Percentiles rank a stretch among this genome's conserved stretches.
These are phyloP conservation scores for Geotrichum cucujoidarum DNA, from an alignment of 1,139 yeast species.

Conservation along the genomic window DNA sequence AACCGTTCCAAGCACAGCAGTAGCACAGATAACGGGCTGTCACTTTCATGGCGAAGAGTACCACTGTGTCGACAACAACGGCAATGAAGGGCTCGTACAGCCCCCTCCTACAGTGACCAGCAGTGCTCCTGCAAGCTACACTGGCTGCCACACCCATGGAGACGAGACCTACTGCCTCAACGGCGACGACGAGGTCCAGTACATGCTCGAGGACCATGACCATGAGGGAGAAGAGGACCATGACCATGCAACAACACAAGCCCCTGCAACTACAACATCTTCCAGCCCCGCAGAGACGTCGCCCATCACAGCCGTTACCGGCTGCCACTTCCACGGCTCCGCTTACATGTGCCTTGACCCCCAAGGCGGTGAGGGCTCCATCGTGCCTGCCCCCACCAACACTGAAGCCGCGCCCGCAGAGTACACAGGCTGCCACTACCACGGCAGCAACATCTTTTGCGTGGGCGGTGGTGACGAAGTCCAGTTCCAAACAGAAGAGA, in stretches of 20 bases:
- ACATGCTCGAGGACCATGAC: neutral
- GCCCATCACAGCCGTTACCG: slow-evolving; percentile 27
- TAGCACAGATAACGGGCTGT: slow-evolving; percentile 11
- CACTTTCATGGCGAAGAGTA: slow-evolving; percentile 12
- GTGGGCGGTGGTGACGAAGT: slow-evolving; percentile 30
- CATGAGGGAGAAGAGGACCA: neutral
- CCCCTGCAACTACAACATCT: neutral
- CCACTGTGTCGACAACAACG: slow-evolving; percentile 7
- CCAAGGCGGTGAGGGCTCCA: slow-evolving; percentile 35
- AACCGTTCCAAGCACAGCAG: neutral
- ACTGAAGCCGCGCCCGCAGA: slow-evolving; percentile 28
- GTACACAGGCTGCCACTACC: slow-evolving; percentile 37
- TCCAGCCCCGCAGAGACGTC: neutral
- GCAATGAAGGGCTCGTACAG: slow-evolving; percentile 11
- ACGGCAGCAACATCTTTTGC: slow-evolving; percentile 34
- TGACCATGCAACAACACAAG: neutral
- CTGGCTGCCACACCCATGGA: slow-evolving; percentile 13
- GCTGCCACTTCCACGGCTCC: slow-evolving; percentile 37
- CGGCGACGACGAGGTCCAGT: slow-evolving; percentile 10
- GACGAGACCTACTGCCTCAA: slow-evolving; percentile 5
- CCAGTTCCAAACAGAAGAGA: slow-evolving; percentile 23
- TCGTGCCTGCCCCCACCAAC: slow-evolving; percentile 35
- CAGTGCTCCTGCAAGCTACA: slow-evolving; percentile 12
- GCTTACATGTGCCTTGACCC: slow-evolving; percentile 33
- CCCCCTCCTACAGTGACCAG: slow-evolving; percentile 13